These are phyloP conservation scores for Chrysoporthe cubensis DNA, from an alignment of 2,329 filamentous ascomycete species.

Conservation along the genomic window DNA sequence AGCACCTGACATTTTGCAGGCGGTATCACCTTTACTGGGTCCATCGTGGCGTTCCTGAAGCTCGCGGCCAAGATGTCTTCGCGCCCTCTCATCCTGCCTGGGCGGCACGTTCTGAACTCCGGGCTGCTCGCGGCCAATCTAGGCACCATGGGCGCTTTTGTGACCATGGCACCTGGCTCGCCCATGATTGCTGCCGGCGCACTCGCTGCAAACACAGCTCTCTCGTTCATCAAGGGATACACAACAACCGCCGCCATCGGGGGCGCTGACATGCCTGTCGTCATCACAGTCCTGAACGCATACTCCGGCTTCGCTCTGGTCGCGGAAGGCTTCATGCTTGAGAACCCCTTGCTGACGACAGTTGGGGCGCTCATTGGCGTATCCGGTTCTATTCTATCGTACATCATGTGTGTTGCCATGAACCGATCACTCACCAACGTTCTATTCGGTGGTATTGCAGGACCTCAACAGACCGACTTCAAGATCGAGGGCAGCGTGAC, in stretches of 20 bases:
- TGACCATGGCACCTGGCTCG: conserved; percentile 79
- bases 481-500: conserved; percentile 82
- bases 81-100: conserved; percentile 71
- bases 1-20: conserved; percentile 39
- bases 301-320: conserved; percentile 91
- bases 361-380: conserved; percentile 88
- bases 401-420: conserved; percentile 89
- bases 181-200: conserved; percentile 80
- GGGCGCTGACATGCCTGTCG: conserved; percentile 92
- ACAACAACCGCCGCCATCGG: conserved; percentile 89
- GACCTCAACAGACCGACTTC: conserved; percentile 64
- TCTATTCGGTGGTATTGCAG: conserved; percentile 79
- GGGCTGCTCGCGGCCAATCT: conserved; percentile 75
- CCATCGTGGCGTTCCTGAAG: conserved; percentile 87
- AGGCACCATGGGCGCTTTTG: conserved; percentile 82
- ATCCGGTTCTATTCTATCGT: conserved; percentile 85
- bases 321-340: conserved; percentile 89
- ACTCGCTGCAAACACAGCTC: conserved; percentile 72
- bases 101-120: conserved; percentile 75
- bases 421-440: conserved; percentile 89
- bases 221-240: conserved; percentile 85
- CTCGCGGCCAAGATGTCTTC: conserved; percentile 83
- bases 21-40: conserved; percentile 89
- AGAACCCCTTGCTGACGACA: conserved; percentile 82
- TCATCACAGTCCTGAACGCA: conserved; percentile 88